Base-by-base conservation (phyloP, 371 early-diverging fungal species). In the Blakeslea trispora region DNA sequence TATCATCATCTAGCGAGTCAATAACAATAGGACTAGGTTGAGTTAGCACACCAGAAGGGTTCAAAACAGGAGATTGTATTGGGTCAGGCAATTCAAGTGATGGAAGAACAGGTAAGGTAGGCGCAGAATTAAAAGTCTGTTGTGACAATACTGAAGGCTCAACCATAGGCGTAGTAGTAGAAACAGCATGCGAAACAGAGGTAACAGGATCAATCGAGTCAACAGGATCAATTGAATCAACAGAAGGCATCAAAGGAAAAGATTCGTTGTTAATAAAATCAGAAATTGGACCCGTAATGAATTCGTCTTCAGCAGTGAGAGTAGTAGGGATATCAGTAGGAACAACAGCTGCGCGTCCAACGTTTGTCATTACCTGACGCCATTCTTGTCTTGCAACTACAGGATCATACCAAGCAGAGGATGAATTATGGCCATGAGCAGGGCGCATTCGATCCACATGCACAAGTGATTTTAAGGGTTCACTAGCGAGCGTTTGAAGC, bases 321-420 rank as follows among this genome's bases (percentile, higher is more conserved):
- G n/a, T 45, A 22, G 28, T 14, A 22, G 45, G 28, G 23, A 10
- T 15, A 45, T 13, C 45, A 45, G 24, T 18, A 42, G 40, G 17
- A 17, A 17, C 43, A 8, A 42, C 19, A 2, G 11, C 18, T 42
- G n/a, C 43, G 14, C 23, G 14, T 7, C 15, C 45, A 24, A 24
- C 22, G 23, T 23, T 45, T 24, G 5, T 31, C 11, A 10, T 28
- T 28, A 28, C 28, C 7, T 28, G 28, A 46, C 31, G 46, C 35
- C 24, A 40, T 42, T 53, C 53, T 8, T 35, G 18, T 37, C 54
- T 15, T 11, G 35, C 17, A 40, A 4, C 14, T 15, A 41, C 35
- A n/a, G 63, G 53, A 48, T 53, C 41, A 37, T 60, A 60, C 44
- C 53, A 60, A 21, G 49, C 50, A 1, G 22, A 11, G 24, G 17